Evolutionary conservation across 2,329 filamentous ascomycete genomes (phyloP).

Genomic region (Leptosphaerulina australis): DNA sequence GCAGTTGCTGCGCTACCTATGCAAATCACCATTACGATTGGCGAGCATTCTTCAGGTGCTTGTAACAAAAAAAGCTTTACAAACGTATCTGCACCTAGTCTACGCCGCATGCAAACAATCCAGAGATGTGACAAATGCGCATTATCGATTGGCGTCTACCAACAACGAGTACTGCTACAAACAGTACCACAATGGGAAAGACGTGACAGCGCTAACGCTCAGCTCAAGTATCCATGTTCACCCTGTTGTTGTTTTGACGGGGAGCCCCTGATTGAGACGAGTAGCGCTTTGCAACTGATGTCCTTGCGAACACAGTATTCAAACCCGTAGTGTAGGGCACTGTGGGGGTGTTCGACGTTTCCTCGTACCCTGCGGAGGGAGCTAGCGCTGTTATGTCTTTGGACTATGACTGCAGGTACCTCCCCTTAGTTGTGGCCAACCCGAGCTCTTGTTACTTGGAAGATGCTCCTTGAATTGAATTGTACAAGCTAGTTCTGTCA

Average conservation of each 20-base stretch:
- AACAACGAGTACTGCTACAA: no score
- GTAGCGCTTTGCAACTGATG: background rate
- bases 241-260: background rate
- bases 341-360: background rate
- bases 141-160: no score
- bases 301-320: background rate
- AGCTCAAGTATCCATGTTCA: background rate
- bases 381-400: background rate
- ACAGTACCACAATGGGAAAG: no score
- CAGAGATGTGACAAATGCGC: background rate
- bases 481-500: background rate
- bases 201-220: background rate
- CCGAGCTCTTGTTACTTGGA: background rate
- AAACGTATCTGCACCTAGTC: no score
- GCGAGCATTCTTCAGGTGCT: no score
- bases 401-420: background rate
- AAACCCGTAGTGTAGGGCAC: background rate
- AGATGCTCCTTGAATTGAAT: background rate
- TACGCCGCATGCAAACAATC: conserved; percentile 3
- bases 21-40: no score
- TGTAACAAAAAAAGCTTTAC: no score
- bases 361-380: background rate
- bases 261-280: background rate
- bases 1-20: no score
- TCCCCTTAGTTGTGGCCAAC: background rate